These are phyloP conservation scores for Breynia disticha DNA, from an alignment of 441 rosid species.

Conservation along the genomic window DNA sequence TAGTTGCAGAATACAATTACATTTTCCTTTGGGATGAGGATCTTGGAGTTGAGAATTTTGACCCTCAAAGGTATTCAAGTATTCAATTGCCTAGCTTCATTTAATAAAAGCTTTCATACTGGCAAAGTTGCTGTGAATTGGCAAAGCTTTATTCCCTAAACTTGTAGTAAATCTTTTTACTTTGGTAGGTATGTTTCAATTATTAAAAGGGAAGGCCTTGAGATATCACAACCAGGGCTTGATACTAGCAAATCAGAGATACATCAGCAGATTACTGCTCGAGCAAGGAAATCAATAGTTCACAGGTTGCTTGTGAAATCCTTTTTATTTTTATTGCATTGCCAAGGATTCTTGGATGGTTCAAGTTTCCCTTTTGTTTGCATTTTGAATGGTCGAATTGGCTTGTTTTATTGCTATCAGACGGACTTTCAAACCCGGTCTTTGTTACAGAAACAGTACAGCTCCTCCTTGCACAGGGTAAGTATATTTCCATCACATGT, in stretches of 20 bases:
- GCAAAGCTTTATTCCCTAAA: no score
- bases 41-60: slow-evolving; percentile 63
- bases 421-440: slow-evolving; percentile 56
- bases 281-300: slow-evolving; percentile 34
- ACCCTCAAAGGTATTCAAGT: slow-evolving; percentile 33
- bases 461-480: slow-evolving; percentile 91
- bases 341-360: background rate
- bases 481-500: background rate
- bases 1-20: slow-evolving; percentile 59
- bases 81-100: background rate
- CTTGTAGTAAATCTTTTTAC: background rate
- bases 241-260: slow-evolving; percentile 54
- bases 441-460: slow-evolving; percentile 63
- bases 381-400: no score
- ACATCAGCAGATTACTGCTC: slow-evolving; percentile 70
- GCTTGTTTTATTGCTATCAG: no score
- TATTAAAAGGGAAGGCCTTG: slow-evolving; percentile 61
- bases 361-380: no score
- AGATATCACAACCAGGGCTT: slow-evolving; percentile 89
- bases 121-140: no score
- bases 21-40: slow-evolving; percentile 97
- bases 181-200: slow-evolving; percentile 22
- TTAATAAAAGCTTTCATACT: no score
- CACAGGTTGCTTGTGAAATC: slow-evolving; percentile 41
- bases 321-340: background rate